Evolutionary conservation across 148 eudicot species (phyloP).

Genomic region (Tetragonia tetragonoides): DNA sequence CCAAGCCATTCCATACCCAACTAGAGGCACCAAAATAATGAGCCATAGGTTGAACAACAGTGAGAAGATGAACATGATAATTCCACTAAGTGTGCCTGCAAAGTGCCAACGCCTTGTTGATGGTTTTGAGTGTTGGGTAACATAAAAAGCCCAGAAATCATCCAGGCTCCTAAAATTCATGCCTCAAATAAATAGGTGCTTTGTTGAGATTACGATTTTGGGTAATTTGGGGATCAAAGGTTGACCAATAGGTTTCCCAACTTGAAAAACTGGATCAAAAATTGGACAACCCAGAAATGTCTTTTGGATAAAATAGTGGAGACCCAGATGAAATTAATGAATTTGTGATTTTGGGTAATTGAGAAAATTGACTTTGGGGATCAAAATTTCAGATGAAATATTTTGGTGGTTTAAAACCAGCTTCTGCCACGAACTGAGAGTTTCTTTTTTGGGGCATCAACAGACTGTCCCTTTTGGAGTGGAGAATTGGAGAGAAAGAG

Average conservation of each 20-base stretch:
- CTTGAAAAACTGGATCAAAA: not conserved
- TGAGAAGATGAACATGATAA: conserved; percentile 47
- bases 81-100: conserved; percentile 57
- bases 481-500: not conserved
- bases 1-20: conserved; percentile 89
- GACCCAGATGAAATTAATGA: no score
- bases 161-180: conserved; percentile 83
- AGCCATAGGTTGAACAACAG: conserved; percentile 62
- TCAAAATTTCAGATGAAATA: no score
- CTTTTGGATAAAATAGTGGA: not conserved
- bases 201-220: not conserved
- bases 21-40: conserved; percentile 58
- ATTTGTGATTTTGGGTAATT: no score
- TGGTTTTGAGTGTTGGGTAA: conserved; percentile 85
- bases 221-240: not conserved
- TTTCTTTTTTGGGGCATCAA: no score
- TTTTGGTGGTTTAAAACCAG: not conserved
- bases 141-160: conserved; percentile 85
- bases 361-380: no score
- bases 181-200: not conserved
- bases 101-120: conserved; percentile 96
- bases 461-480: no score
- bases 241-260: not conserved
- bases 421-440: not conserved
- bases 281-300: not conserved